These are phyloP conservation scores for Geotrichum carabidarum DNA, from an alignment of 1,139 yeast genomes.

Conservation along the genomic window DNA sequence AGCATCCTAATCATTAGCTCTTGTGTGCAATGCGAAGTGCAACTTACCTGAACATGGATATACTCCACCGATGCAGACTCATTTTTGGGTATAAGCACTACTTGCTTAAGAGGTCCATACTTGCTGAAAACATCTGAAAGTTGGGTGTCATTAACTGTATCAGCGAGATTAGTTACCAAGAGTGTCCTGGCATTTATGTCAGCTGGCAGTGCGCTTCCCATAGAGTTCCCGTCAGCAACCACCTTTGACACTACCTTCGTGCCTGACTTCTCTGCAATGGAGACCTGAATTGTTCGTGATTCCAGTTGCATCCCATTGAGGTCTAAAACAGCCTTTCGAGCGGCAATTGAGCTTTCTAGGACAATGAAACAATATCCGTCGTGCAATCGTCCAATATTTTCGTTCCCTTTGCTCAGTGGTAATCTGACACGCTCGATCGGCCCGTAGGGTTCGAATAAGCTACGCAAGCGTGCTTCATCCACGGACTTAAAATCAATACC, in stretches of 20 bases:
- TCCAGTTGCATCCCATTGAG: conserved; percentile 24
- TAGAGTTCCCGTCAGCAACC: neutral
- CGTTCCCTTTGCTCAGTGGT: conserved; percentile 25
- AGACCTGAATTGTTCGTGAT: conserved; percentile 25
- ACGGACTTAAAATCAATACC: conserved; percentile 46
- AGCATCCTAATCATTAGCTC: conserved; percentile 36
- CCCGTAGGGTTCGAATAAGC: conserved; percentile 44
- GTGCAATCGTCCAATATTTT: conserved; percentile 27
- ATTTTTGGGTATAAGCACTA: conserved; percentile 48
- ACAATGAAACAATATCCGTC: conserved; percentile 38
- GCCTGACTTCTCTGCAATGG: conserved; percentile 20
- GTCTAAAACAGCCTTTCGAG: conserved; percentile 28
- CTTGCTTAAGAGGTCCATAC: conserved; percentile 48
- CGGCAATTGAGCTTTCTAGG: conserved; percentile 28
- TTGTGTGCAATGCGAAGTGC: neutral
- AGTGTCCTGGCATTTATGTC: conserved; percentile 25
- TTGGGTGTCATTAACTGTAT: conserved; percentile 29
- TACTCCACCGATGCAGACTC: conserved; percentile 54
- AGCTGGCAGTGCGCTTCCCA: neutral
- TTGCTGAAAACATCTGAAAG: conserved; percentile 37
- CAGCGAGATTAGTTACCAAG: conserved; percentile 28
- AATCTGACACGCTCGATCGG: conserved; percentile 41
- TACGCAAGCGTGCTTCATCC: conserved; percentile 27
- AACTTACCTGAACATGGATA: conserved; percentile 33
- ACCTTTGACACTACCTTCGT: conserved; percentile 12